Evolutionary conservation across 2,329 filamentous ascomycete species (phyloP).

Genomic region (Tympanopsis confertula): DNA sequence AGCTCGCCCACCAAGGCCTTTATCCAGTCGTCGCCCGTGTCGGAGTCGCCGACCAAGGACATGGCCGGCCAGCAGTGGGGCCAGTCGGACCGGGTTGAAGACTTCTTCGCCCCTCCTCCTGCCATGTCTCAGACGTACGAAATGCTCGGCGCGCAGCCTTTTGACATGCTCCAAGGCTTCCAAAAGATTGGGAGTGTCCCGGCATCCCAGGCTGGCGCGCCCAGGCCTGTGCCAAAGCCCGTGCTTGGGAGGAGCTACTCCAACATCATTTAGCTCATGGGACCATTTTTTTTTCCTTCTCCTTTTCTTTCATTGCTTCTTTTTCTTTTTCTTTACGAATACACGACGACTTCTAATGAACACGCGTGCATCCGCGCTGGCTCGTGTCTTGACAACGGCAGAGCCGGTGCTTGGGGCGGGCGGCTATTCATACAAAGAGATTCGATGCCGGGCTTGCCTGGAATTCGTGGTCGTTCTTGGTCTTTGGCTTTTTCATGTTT

Average conservation of each 20-base stretch:
- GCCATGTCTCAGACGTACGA: slow-evolving; percentile 47
- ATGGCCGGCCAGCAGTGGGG: slow-evolving; percentile 5
- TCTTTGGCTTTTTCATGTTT: not conserved
- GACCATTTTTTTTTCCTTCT: not conserved
- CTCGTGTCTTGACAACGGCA: too few species aligned
- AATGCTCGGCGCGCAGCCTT: slow-evolving; percentile 27
- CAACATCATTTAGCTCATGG: slow-evolving; percentile 18
- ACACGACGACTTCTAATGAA: too few species aligned
- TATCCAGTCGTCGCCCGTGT: slow-evolving; percentile 21
- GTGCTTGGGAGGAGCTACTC: slow-evolving; percentile 22
- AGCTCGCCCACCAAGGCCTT: slow-evolving; percentile 33
- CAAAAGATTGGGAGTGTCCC: slow-evolving; percentile 54
- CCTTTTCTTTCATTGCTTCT: not conserved
- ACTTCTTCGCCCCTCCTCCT: slow-evolving; percentile 41
- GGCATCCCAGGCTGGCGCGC: slow-evolving; percentile 12
- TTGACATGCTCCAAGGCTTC: slow-evolving; percentile 67
- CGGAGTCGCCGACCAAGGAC: slow-evolving; percentile 1
- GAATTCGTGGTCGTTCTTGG: too few species aligned
- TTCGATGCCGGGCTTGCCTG: too few species aligned
- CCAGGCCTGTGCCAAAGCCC: slow-evolving; percentile 19
- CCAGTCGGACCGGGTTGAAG: slow-evolving; percentile 31
- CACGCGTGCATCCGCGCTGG: too few species aligned
- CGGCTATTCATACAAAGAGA: too few species aligned
- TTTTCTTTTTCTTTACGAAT: too few species aligned
- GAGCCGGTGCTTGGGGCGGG: too few species aligned